A percentile compares a stretch with the other conserved stretches of the same genome.
phyloP scores from a whole-genome alignment of 129 eudicot species.

The Flaveria ramosissima region DNA sequence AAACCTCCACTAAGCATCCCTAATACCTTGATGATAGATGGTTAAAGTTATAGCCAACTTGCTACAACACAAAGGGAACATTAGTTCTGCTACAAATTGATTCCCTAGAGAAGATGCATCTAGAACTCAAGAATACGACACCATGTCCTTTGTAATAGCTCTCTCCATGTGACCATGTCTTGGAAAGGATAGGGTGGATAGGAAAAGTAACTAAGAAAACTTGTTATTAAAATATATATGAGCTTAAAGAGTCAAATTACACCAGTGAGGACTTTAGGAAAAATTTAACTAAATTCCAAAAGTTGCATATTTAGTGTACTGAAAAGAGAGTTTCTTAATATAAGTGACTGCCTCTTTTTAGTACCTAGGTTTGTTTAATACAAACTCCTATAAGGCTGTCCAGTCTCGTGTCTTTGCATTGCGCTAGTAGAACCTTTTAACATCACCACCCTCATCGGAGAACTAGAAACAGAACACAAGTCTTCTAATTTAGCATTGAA shows the following conservation, averaged over 20 bases:
- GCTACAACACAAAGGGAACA: no score
- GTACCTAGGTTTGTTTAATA: conserved; percentile 82
- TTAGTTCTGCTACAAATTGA: conserved; percentile 71
- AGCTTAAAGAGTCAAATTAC: background rate
- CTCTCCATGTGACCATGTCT: conserved; percentile 71
- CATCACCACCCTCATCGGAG: conserved; percentile 68
- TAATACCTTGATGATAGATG: no score
- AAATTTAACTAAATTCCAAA: conserved; percentile 7
- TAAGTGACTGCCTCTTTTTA: background rate
- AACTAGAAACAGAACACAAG: conserved; percentile 47
- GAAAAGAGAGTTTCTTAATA: background rate
- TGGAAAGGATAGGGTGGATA: background rate
- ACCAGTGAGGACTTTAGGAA: background rate
- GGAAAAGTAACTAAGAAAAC: background rate
- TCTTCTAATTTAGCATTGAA: background rate
- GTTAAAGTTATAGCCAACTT: no score
- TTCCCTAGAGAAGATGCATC: conserved; percentile 48
- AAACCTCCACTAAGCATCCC: no score
- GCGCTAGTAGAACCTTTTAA: conserved; percentile 64
- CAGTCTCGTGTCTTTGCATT: conserved; percentile 71
- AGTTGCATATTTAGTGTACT: conserved; percentile 2
- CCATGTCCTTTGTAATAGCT: conserved; percentile 76
- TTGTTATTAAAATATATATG: background rate
- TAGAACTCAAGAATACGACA: conserved; percentile 55
- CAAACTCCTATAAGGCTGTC: conserved; percentile 76